phyloP scores from a whole-genome alignment of 305 asterid species.

The Nicotiana rustica region DNA sequence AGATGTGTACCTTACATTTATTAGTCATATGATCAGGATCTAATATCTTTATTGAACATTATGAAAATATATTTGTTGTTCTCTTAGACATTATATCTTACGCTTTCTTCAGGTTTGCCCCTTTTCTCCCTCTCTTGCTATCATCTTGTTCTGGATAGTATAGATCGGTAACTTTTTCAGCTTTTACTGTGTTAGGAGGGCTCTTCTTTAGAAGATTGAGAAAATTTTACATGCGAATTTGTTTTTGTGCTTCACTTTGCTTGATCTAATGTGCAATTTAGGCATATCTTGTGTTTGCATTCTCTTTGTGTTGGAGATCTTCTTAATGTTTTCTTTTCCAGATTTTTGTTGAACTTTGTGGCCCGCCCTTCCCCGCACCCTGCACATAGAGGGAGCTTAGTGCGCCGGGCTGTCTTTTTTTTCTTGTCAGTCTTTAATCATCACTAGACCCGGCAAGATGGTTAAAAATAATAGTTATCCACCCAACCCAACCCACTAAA shows the following conservation, averaged over 20 bases:
- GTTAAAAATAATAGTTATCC: too few relatives aligned
- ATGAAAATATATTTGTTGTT: background rate
- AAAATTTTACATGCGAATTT: background rate
- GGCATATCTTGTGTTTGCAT: background rate
- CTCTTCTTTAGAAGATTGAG: constrained; percentile 14
- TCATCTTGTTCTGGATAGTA: constrained; percentile 19
- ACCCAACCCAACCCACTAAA: too few relatives aligned
- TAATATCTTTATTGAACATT: background rate
- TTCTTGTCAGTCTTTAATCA: background rate
- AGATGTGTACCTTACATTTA: background rate
- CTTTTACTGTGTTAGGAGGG: background rate
- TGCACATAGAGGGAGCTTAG: too few relatives aligned
- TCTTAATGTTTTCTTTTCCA: background rate
- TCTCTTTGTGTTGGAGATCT: constrained; percentile 11
- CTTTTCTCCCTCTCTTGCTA: background rate
- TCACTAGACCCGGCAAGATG: too few relatives aligned
- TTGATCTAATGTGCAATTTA: constrained; percentile 13
- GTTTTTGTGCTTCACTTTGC: background rate
- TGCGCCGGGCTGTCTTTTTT: too few relatives aligned
- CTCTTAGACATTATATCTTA: constrained; percentile 13
- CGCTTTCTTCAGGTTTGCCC: background rate
- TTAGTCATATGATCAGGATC: background rate
- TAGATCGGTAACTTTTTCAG: background rate
- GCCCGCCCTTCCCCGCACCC: too few relatives aligned
- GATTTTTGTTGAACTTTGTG: background rate